Evolutionary conservation across 805 yeast genomes (phyloP).

Genomic region (Sugiyamaella floridensis): DNA sequence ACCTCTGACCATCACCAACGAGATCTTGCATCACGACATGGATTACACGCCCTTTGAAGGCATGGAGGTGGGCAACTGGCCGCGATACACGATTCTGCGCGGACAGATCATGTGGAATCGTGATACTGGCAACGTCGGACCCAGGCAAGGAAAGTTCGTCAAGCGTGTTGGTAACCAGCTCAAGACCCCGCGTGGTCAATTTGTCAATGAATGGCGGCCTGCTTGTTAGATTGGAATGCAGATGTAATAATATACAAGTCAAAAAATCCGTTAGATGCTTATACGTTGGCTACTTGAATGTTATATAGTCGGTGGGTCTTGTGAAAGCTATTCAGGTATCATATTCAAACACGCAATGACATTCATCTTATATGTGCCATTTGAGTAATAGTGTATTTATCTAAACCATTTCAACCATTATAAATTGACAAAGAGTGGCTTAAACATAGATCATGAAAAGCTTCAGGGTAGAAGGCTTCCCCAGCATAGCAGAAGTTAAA

Average conservation of each 20-base stretch:
- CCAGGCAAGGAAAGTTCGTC: slow-evolving; percentile 4
- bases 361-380: too few relatives aligned
- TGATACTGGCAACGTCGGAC: slow-evolving; percentile 15
- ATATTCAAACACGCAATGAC: too few relatives aligned
- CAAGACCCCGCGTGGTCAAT: slow-evolving; percentile 4
- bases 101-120: slow-evolving; percentile 35
- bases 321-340: too few relatives aligned
- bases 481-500: too few relatives aligned
- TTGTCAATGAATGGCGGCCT: slow-evolving; percentile 8
- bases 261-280: neutral
- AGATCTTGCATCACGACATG: slow-evolving; percentile 13
- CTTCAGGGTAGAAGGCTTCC: too few relatives aligned
- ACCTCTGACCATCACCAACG: slow-evolving; percentile 4
- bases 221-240: neutral
- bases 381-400: too few relatives aligned
- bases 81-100: slow-evolving; percentile 29
- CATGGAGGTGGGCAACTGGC: slow-evolving; percentile 11
- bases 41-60: slow-evolving; percentile 28
- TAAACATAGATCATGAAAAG: too few relatives aligned
- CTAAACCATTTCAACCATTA: too few relatives aligned
- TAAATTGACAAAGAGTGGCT: too few relatives aligned
- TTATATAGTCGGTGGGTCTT: too few relatives aligned
- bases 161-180: slow-evolving; percentile 8
- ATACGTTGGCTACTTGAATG: neutral
- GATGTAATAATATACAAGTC: neutral